Base-by-base conservation (phyloP, 2,329 filamentous ascomycete genomes). In the Graphilbum fragrans region DNA sequence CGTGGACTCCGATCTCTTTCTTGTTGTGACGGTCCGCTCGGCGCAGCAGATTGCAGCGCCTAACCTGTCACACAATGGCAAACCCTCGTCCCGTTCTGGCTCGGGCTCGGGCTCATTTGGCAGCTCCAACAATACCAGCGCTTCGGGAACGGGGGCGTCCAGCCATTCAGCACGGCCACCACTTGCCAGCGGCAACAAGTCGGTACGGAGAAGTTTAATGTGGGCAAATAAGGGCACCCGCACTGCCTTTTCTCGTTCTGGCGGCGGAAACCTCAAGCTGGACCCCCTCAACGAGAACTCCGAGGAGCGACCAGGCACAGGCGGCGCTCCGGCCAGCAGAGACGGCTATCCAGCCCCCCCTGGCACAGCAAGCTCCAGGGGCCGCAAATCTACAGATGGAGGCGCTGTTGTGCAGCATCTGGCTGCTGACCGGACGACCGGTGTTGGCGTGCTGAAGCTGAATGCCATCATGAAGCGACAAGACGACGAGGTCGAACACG, bases 21-120 rank as follows among this genome's bases (percentile, higher is more conserved):
- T 98, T 2, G 79, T 95, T 4, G 82, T 92, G 48, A 86, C 84
- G 52, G 74, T 95, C 8, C 71, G 86, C 38, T 72, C 78, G 3
- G 60, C 66, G 0, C 70, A 76, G 44, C 69, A 71, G 37, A 59
- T 77, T 5, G 46, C 62, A 12, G 49, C 58, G 6, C 25, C 41
- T 3, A 16, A 41, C 3, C 23, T 41, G n/a, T 12, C 37, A 2
- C 29, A 43, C n/a, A 10, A 20, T 5, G 53, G 58, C 12, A 70
- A 72, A 45, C 69, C 73, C 2, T 54, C 59, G 8, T 76, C 74
- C 4, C 65, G 72, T 39, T 67, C 70, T 7, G 71, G 71, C 18
- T 44, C 42, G 11, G 25, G 38, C 2, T 61, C 65, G 1, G 61
- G 61, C 12, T 58, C 60, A 3, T 63, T 67, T 29, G 57, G 54